Conservation (phyloP, 2,329 filamentous ascomycete genomes). For the Grosmannia penicillata region DNA sequence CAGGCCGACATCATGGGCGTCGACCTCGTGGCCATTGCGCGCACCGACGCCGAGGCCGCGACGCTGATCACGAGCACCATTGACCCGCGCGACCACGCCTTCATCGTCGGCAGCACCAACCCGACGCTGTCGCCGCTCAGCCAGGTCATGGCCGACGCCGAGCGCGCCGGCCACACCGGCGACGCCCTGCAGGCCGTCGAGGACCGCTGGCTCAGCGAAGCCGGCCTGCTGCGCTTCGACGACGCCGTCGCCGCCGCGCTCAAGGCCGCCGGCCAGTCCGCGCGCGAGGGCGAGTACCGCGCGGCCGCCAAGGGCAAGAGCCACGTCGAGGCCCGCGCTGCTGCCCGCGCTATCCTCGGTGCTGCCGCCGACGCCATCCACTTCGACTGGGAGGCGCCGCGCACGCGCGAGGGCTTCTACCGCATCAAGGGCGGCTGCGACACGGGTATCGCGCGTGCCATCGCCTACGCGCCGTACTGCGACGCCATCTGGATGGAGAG, state of each 20-base stretch:
- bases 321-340: conserved; percentile 64
- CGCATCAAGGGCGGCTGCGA: conserved; percentile 81
- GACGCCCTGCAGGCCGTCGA: conserved; percentile 78
- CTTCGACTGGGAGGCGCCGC: conserved; percentile 91
- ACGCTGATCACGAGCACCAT: conserved; percentile 96
- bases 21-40: conserved; percentile 79
- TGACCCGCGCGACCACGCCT: conserved; percentile 86
- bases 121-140: conserved; percentile 67
- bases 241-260: conserved; percentile 79
- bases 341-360: conserved; percentile 65
- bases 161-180: conserved; percentile 67
- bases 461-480: conserved; percentile 84
- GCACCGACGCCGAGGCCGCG: conserved; percentile 93
- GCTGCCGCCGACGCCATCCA: conserved; percentile 62
- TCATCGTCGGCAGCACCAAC: conserved; percentile 85
- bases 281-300: conserved; percentile 51
- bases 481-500: conserved; percentile 99
- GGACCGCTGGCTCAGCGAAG: conserved; percentile 70
- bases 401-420: conserved; percentile 92
- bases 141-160: conserved; percentile 81
- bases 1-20: conserved; percentile 97
- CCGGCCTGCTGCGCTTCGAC: conserved; percentile 74
- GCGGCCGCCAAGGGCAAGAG: conserved; percentile 65
- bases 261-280: conserved; percentile 16
- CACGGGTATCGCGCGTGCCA: conserved; percentile 77